A percentile compares a stretch with the other conserved stretches of the same genome.
Evolutionary conservation across 768 basidiomycete genomes (phyloP).

Genomic region (Leccinum variicolor): DNA sequence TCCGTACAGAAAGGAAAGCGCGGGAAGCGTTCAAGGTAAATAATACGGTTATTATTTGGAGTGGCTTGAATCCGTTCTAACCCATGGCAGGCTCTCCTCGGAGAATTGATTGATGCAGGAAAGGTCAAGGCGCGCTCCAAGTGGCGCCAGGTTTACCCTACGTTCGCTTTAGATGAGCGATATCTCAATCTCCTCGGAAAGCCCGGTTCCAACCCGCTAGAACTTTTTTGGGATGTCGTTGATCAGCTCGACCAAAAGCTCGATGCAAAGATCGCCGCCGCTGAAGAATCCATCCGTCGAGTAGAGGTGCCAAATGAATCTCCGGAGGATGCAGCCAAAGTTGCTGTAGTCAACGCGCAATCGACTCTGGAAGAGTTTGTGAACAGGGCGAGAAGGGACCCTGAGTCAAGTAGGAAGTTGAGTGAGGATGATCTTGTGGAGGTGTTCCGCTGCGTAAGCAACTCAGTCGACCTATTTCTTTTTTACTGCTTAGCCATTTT

Average conservation of each 20-base stretch:
- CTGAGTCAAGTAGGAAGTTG: constrained; percentile 49
- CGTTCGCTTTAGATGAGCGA: constrained; percentile 72
- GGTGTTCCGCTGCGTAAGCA: constrained; percentile 62
- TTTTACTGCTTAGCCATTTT: constrained; percentile 5
- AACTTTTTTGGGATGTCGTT: constrained; percentile 93
- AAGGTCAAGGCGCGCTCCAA: constrained; percentile 79
- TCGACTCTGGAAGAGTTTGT: constrained; percentile 66
- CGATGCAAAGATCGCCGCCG: constrained; percentile 70
- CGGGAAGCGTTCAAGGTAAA: constrained; percentile 85
- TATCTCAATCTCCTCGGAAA: constrained; percentile 88
- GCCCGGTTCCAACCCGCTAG: constrained; percentile 91
- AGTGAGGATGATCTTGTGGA: constrained; percentile 49
- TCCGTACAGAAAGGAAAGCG: constrained; percentile 81
- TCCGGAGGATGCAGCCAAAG: constrained; percentile 29
- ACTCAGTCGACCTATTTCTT: neutral
- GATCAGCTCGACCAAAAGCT: constrained; percentile 85
- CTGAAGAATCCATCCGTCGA: constrained; percentile 58
- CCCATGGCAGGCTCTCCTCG: constrained; percentile 56
- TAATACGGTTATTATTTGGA: neutral
- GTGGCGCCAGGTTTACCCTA: constrained; percentile 87
- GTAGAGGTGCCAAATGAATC: constrained; percentile 31
- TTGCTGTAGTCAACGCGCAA: constrained; percentile 44
- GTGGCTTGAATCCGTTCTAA: neutral
- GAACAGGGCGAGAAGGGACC: constrained; percentile 52
- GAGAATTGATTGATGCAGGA: constrained; percentile 60